Evolutionary conservation across 2,329 filamentous ascomycete genomes (phyloP), one percentile per base, ranked within the genome.

Genomic region (Pseudogymnoascus sp.): DNA sequence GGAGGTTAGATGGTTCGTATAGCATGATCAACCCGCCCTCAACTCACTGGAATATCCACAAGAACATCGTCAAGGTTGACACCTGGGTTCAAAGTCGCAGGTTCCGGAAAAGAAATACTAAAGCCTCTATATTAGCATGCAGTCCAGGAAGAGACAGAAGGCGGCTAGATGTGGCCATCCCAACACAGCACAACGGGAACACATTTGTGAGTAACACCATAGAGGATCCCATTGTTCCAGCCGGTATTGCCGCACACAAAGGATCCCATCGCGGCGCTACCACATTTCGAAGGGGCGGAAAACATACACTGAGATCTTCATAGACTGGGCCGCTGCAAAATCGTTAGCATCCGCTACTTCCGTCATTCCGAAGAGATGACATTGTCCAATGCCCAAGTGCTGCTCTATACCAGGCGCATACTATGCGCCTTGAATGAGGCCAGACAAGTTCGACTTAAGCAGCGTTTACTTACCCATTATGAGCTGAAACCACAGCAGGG

Each of bases 231-330:
- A 56, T 56, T 56, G 28, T 56, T 56, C 49, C 28, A 34, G 49
- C n/a, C 28, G 16, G n/a, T 34, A 36, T 56, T 56, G n/a, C 28
- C 49, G 18, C 43, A 21, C 9, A 34, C 28, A 56, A 56, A 56
- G 28, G 28, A 56, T 56, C 49, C 23, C 28, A 56, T 21, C 28
- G 16, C 25, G n/a, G 12, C 16, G 16, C 49, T 18, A 21, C 18
- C n/a, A 8, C 8, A 34, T 18, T 36, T 34, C 49, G 49, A 56
- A 36, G 5, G 25, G 49, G n/a, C 6, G 79, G 70, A 84, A 85
- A 36, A 56, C 49, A n/a, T 67, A 53, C 69, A 71, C 77, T 79
- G 65, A 60, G 3, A 37, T 61, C 64, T 63, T 12, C 28, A 46
- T 62, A 56, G 42, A 21, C 18, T 28, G n/a, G 16, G 60, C 37